These are phyloP conservation scores for Skeletonema menzelii DNA, from an alignment of 108 stramenopile genomes.

Conservation along the genomic window DNA sequence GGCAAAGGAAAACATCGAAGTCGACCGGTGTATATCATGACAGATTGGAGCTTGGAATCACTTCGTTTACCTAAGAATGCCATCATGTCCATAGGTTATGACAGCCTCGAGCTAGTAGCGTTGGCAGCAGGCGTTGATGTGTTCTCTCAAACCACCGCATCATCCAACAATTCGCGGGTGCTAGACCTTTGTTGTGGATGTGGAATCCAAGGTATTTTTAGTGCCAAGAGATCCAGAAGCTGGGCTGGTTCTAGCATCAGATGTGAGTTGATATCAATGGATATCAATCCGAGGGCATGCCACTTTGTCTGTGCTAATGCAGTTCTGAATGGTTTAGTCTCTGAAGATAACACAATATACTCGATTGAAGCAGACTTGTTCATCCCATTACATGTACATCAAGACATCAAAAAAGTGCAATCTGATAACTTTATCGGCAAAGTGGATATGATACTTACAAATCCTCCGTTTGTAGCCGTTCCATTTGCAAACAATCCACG, in stretches of 20 bases:
- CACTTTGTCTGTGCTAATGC: constrained; percentile 34
- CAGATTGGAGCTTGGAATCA: constrained; percentile 38
- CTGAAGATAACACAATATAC: neutral
- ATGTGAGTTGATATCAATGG: constrained; percentile 8
- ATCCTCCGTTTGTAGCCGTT: constrained; percentile 45
- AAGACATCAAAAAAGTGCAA: neutral
- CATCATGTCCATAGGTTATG: constrained; percentile 43
- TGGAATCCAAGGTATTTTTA: constrained; percentile 45
- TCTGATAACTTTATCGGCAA: constrained; percentile 1
- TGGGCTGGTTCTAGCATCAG: neutral
- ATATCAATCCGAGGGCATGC: constrained; percentile 27
- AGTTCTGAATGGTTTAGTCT: constrained; percentile 6
- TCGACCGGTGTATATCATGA: constrained; percentile 11
- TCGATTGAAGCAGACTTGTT: constrained; percentile 2
- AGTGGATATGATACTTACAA: constrained; percentile 26
- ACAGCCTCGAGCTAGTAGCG: constrained; percentile 36
- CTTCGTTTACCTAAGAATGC: constrained; percentile 28
- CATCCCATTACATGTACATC: neutral
- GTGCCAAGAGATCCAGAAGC: constrained; percentile 5
- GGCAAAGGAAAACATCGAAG: neutral
- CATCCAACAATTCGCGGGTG: constrained; percentile 1
- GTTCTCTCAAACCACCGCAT: neutral
- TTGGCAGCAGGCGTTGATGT: constrained; percentile 18
- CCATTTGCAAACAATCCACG: constrained; percentile 2
- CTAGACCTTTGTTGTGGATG: constrained; percentile 46